phyloP scores from a whole-genome alignment of 2,329 filamentous ascomycete genomes.

The Dichotomopilus funicola region DNA sequence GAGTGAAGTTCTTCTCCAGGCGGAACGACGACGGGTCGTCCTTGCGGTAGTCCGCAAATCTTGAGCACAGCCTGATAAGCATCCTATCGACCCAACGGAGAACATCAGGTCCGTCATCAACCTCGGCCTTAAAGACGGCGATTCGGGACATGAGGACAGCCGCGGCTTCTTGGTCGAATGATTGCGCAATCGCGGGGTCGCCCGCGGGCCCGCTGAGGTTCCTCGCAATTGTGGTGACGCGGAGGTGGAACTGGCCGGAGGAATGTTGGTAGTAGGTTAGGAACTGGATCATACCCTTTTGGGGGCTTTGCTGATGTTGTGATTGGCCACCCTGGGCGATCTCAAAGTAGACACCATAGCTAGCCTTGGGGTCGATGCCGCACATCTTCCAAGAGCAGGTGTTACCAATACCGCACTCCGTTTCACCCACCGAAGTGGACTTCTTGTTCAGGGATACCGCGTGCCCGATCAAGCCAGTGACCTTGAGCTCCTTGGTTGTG shows the following conservation, averaged over 20 bases:
- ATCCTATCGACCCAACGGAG: constrained; percentile 97
- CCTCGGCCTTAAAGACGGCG: constrained; percentile 96
- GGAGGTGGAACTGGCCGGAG: constrained; percentile 89
- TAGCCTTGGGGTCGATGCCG: constrained; percentile 87
- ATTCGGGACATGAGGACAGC: constrained; percentile 99
- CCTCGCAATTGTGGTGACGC: constrained; percentile 88
- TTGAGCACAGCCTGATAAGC: constrained; percentile 91
- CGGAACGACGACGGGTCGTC: constrained; percentile 97
- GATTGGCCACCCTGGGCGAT: constrained; percentile 88
- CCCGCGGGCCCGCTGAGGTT: constrained; percentile 90
- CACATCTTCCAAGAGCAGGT: constrained; percentile 99
- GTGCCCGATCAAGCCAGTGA: constrained; percentile 94
- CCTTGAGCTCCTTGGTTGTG: constrained; percentile 96
- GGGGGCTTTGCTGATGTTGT: constrained; percentile 76
- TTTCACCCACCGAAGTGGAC: constrained; percentile 92
- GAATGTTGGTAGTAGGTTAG: constrained; percentile 98
- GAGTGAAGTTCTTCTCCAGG: constrained; percentile 95
- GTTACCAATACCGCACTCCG: constrained; percentile 95
- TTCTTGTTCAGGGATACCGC: constrained; percentile 98
- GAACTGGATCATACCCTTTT: constrained; percentile 96
- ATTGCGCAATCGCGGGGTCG: constrained; percentile 90
- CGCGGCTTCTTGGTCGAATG: constrained; percentile 96
- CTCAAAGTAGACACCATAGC: constrained; percentile 96
- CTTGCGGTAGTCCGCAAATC: constrained; percentile 96
- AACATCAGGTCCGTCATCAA: constrained; percentile 97